phyloP scores from a whole-genome alignment of 805 yeast genomes.

The Kodamaea nitidulidarum region DNA sequence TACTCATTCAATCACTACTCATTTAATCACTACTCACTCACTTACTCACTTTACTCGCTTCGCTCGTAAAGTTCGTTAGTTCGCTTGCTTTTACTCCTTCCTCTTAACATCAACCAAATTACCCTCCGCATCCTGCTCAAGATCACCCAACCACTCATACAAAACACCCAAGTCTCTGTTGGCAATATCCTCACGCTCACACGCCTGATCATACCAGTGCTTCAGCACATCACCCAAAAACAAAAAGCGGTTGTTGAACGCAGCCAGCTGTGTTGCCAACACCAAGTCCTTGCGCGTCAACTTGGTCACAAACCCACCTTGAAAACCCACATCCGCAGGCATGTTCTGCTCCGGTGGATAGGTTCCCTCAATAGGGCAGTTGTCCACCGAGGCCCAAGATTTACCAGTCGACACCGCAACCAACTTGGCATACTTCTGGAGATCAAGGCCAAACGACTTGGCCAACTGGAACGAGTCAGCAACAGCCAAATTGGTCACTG shows the following conservation, averaged over 20 bases:
- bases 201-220: conserved; percentile 41
- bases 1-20: too few relatives aligned
- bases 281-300: conserved; percentile 43
- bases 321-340: conserved; percentile 44
- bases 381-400: conserved; percentile 52
- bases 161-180: conserved; percentile 40
- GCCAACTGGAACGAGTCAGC: conserved; percentile 55
- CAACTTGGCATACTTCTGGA: conserved; percentile 44
- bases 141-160: conserved; percentile 41
- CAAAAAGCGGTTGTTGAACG: conserved; percentile 30
- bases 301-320: conserved; percentile 48
- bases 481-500: conserved; percentile 50
- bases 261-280: conserved; percentile 39
- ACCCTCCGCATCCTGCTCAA: conserved; percentile 20
- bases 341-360: conserved; percentile 34
- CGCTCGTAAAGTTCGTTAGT: too few relatives aligned
- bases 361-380: conserved; percentile 50
- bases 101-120: conserved; percentile 9
- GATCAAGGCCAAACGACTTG: conserved; percentile 43
- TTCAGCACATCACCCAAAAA: conserved; percentile 36
- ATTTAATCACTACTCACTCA: background rate
- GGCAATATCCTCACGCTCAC: conserved; percentile 38
- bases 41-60: background rate
- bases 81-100: background rate
- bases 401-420: conserved; percentile 51